Evolutionary conservation across 1,284 basidiomycete genomes (phyloP).

Genomic region (Sanguinoderma infundibulare): DNA sequence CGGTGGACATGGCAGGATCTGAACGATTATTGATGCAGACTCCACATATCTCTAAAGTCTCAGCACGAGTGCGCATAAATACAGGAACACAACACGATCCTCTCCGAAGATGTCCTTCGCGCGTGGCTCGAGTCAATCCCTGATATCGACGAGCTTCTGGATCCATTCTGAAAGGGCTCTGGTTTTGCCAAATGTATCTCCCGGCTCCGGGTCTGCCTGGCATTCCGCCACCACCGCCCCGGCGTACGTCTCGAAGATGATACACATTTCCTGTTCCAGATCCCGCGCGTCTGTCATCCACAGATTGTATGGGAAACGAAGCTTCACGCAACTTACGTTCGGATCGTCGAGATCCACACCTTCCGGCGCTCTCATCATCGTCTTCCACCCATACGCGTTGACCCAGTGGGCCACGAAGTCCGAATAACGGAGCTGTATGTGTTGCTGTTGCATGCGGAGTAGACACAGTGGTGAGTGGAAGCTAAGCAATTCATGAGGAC

Average conservation of each 20-base stretch:
- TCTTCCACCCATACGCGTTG: slow-evolving; percentile 1
- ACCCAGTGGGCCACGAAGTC: slow-evolving; percentile 1
- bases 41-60: neutral
- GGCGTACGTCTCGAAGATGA: slow-evolving; percentile 16
- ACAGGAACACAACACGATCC: neutral
- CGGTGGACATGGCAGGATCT: too few species aligned
- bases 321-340: neutral
- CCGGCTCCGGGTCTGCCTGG: neutral
- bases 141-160: neutral
- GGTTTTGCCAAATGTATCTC: neutral
- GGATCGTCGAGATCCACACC: neutral
- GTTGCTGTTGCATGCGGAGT: neutral
- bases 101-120: neutral
- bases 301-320: neutral
- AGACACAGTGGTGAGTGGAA: neutral
- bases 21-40: neutral
- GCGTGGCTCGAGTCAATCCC: neutral
- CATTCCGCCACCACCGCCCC: slow-evolving; percentile 11
- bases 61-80: neutral
- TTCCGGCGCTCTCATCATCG: neutral
- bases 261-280: slow-evolving; percentile 4
- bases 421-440: neutral
- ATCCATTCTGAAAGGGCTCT: slow-evolving; percentile 4
- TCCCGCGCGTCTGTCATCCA: neutral
- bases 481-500: neutral